These are phyloP conservation scores for Alternaria ventricosa DNA, from an alignment of 2,329 filamentous ascomycete genomes.

Conservation along the genomic window DNA sequence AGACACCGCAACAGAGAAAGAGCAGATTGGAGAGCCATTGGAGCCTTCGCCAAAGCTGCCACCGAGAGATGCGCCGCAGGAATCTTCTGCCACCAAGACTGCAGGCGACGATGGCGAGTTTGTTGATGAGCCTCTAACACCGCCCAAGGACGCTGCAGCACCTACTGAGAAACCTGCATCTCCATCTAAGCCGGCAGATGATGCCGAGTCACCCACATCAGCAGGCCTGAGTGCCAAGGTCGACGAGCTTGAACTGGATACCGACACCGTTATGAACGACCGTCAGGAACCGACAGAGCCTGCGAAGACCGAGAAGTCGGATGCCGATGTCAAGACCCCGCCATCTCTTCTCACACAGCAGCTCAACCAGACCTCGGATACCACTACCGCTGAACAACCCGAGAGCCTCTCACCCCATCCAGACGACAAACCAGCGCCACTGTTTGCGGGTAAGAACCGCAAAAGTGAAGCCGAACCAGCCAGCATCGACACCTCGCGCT, in stretches of 20 bases:
- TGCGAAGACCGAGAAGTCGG: conserved; percentile 28
- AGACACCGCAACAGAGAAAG: conserved; percentile 58
- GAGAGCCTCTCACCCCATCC: conserved; percentile 60
- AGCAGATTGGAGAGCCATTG: conserved; percentile 45
- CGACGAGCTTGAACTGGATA: conserved; percentile 64
- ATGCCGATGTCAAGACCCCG: conserved; percentile 38
- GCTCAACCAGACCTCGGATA: conserved; percentile 42
- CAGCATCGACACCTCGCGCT: conserved; percentile 38
- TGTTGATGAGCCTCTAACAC: conserved; percentile 78
- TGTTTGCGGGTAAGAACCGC: conserved; percentile 60
- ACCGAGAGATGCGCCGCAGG: conserved; percentile 37
- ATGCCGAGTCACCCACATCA: conserved; percentile 56
- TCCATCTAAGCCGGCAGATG: conserved; percentile 32
- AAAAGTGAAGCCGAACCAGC: conserved; percentile 35
- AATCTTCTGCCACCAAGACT: conserved; percentile 28
- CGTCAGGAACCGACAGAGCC: conserved; percentile 29
- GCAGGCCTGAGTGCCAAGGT: conserved; percentile 63
- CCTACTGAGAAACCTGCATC: conserved; percentile 24
- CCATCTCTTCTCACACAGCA: conserved; percentile 53
- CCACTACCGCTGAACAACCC: conserved; percentile 33
- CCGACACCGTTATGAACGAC: conserved; percentile 60
- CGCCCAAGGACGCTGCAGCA: conserved; percentile 46
- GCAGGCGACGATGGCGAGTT: conserved; percentile 68
- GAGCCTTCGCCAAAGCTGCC: conserved; percentile 55
- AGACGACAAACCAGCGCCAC: conserved; percentile 72